phyloP scores from a whole-genome alignment of 208 protist genomes.

The Trypanosoma rangeli region DNA sequence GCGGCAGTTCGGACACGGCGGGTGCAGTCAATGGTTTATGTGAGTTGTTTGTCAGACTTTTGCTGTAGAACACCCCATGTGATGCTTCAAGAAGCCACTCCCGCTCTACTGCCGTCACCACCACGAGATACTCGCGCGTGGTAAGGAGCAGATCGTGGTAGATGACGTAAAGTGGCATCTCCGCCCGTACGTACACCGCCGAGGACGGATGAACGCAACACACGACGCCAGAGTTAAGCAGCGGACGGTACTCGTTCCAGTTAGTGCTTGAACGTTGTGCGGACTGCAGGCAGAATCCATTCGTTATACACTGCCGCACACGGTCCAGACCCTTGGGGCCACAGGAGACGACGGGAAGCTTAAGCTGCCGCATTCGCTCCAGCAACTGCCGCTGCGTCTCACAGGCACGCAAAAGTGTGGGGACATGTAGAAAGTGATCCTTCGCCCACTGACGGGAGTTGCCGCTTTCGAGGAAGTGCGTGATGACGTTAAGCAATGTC shows the following conservation, averaged over 20 bases:
- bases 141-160: conserved; percentile 98
- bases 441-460: conserved; percentile 94
- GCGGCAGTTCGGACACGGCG: neutral
- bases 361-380: conserved; percentile 94
- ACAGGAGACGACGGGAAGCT: conserved; percentile 54
- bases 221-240: conserved; percentile 94
- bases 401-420: conserved; percentile 85
- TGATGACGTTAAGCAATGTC: conserved; percentile 98
- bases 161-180: conserved; percentile 97
- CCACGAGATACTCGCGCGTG: conserved; percentile 96
- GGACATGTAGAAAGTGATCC: conserved; percentile 97
- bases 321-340: conserved; percentile 82
- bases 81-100: conserved; percentile 94
- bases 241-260: conserved; percentile 97
- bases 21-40: neutral
- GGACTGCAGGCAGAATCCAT: conserved; percentile 96
- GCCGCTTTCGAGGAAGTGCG: conserved; percentile 93
- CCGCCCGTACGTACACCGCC: conserved; percentile 95
- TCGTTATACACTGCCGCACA: conserved; percentile 94
- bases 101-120: conserved; percentile 97
- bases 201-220: conserved; percentile 97
- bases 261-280: conserved; percentile 90
- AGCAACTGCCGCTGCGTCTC: conserved; percentile 97
- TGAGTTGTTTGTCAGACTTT: conserved; percentile 11
- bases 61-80: conserved; percentile 67